Base-by-base conservation (phyloP, 176 grass and related monocot species). In the Musa troglodytarum region DNA sequence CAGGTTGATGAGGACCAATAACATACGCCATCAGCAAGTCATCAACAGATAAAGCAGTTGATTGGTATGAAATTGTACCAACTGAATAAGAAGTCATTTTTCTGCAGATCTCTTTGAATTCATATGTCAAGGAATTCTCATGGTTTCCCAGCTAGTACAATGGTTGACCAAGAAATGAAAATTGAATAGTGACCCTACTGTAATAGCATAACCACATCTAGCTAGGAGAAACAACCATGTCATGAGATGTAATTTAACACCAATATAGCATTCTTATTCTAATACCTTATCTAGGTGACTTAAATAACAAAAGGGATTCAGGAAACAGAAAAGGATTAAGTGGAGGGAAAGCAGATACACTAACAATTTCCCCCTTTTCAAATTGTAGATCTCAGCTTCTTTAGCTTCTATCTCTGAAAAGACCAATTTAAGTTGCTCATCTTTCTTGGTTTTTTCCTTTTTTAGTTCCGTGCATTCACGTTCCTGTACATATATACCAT, bases 311-410 rank as follows among this genome's bases (percentile, higher is more conserved):
- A 65, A 25, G 10, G 11, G 53, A 1, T 75, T 75, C 53, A 77
- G 12, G 51, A 63, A 77, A 52, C 11, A 53, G 20, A 62, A 76
- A 51, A 76, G 9, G 2, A 2, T 50, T 13, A 24, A 53, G 19
- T 11, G 17, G 4, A 72, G 11, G 20, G 34, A 50, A 73, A 52
- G 11, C 3, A 26, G 53, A 56, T 56, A 10, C 34, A 88, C 93
- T 85, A 73, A 88, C 93, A 70, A 14, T 52, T 80, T 87, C 71
- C 77, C 75, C 72, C 77, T 89, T 76, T 77, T 90, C 57, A 97
- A 67, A 83, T 77, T 83, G 28, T 74, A 63, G 54, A 97, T 90
- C 24, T 93, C 94, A 11, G 14, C 78, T 77, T 93, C 94, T 88
- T 87, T 88, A 71, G 79, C 83, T 73, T 76, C 77, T 26, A 87